Base-by-base conservation (phyloP, 2,329 filamentous ascomycete species). In the Aspergillus hiratsukae region DNA sequence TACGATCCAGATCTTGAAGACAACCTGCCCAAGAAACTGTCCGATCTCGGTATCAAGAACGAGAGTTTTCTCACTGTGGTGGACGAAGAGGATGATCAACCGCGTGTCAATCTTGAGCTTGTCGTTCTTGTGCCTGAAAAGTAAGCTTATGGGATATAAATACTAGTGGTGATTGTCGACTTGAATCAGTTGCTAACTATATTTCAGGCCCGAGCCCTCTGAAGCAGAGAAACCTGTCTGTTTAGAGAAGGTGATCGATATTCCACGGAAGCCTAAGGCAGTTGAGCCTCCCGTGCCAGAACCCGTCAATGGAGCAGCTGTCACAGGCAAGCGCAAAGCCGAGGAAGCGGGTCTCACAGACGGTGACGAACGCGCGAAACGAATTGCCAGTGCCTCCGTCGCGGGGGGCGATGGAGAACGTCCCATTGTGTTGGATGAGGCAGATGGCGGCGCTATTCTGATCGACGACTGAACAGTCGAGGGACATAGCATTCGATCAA, bases 1-100 rank as follows among this genome's bases (percentile, higher is more conserved):
- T 97, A 96, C 66, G 94, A 97, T 66, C 84, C 87, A 0, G 94
- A 97, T 55, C 85, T 96, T 66, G 90, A 90, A 4, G 90, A 95
- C 56, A 95, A 97, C 66, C 77, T 97, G 1, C 73, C 80, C 1
- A 95, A 91, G 77, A 91, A 88, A 58, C 81, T 99, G 51, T 80
- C 75, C 27, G 89, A 96, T 21, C 80, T 97, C 8, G 89, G 87
- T 10, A 84, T 97, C 64, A 83, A 83, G 56, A 78, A 82, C 25
- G 89, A 89, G 61, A 87, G 82, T 52, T 93, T 95, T 70, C 75
- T 97, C 61, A 95, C 90, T 0, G 78, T 97, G 52, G 86, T 88
- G n/a, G 94, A 89, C 61, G 83, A 95, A 55, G 88, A 91, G 49
- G 88, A 92, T 53, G 63, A 72, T 3, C 62, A 73, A 49, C 82